These are phyloP conservation scores for Thraustochytrium sp. DNA, from an alignment of 352 stramenopile species.

Conservation along the genomic window DNA sequence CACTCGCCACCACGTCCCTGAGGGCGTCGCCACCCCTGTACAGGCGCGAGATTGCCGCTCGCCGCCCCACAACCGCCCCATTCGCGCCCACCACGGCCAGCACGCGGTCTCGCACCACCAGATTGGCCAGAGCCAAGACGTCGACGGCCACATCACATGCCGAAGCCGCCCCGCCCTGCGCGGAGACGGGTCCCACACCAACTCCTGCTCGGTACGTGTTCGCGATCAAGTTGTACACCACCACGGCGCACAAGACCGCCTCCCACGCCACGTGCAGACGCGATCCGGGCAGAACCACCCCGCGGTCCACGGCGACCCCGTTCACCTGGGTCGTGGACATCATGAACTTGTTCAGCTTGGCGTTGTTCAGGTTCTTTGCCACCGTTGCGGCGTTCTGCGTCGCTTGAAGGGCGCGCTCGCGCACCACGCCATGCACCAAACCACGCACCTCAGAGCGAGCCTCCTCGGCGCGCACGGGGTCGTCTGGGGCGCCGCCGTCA, in stretches of 20 bases:
- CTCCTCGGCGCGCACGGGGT: not conserved
- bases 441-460: not conserved
- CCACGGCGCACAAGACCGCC: not conserved
- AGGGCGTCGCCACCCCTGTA: not conserved
- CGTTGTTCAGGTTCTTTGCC: conserved; percentile 26
- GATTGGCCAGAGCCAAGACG: not conserved
- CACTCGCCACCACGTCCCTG: not conserved
- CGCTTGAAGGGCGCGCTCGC: not conserved
- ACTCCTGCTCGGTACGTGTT: not conserved
- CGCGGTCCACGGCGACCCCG: not conserved
- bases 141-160: not conserved
- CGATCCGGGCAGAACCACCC: not conserved
- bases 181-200: not conserved
- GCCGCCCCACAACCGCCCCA: not conserved
- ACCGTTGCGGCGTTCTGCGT: not conserved
- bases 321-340: not conserved
- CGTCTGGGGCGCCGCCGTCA: not conserved
- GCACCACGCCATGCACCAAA: not conserved
- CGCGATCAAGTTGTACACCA: not conserved
- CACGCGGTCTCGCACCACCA: not conserved
- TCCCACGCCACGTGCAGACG: not conserved
- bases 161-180: not conserved
- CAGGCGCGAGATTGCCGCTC: not conserved
- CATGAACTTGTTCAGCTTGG: conserved; percentile 36
- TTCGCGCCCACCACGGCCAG: not conserved